Conservation (phyloP, 1,284 basidiomycete genomes). For the Mrakiaceae sp. region DNA sequence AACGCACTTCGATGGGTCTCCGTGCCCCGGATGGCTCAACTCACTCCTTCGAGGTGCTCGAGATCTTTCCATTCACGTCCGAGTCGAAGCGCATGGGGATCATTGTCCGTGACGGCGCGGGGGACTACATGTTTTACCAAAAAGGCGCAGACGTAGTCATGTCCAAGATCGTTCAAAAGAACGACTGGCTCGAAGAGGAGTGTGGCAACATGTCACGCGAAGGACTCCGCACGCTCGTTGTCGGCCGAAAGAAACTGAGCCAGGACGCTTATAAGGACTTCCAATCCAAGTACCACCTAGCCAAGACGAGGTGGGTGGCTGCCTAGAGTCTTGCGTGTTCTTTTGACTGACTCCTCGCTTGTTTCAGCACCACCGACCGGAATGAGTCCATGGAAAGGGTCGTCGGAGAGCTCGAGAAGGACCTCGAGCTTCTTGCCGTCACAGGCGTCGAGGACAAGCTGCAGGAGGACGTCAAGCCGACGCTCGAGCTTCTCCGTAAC, state of each 20-base stretch:
- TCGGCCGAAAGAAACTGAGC: constrained; percentile 69
- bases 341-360: too few species aligned
- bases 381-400: constrained; percentile 69
- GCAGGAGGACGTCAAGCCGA: constrained; percentile 91
- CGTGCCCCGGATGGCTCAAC: constrained; percentile 52
- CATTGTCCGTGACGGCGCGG: constrained; percentile 66
- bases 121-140: constrained; percentile 80
- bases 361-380: constrained; percentile 50
- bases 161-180: constrained; percentile 83
- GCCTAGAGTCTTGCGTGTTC: too few species aligned
- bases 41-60: constrained; percentile 72
- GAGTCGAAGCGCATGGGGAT: constrained; percentile 99
- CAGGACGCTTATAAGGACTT: constrained; percentile 62
- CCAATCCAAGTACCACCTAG: constrained; percentile 60
- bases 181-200: constrained; percentile 99
- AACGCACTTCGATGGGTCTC: constrained; percentile 74
- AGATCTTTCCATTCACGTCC: constrained; percentile 95
- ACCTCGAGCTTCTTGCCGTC: constrained; percentile 81
- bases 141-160: constrained; percentile 99
- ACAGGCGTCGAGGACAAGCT: constrained; percentile 98
- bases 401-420: constrained; percentile 69
- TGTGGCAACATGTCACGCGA: constrained; percentile 98
- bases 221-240: constrained; percentile 84
- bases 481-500: constrained; percentile 84
- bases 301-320: constrained; percentile 45